phyloP scores from a whole-genome alignment of 768 basidiomycete genomes.

The Hericium erinaceus region DNA sequence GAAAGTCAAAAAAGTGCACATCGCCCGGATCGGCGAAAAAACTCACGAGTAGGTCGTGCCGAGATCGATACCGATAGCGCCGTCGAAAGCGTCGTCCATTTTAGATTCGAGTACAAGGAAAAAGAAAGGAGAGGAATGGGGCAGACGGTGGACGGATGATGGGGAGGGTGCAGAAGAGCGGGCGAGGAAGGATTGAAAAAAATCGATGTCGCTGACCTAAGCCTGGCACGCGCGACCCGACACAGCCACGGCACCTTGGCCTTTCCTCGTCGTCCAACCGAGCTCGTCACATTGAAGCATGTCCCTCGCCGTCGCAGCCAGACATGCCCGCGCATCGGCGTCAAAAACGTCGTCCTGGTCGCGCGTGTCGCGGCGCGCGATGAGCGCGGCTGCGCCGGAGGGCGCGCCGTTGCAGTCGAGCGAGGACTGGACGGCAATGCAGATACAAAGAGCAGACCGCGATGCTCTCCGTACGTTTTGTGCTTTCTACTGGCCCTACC shows the following conservation, averaged over 20 bases:
- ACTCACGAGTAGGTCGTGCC: slow-evolving; percentile 95
- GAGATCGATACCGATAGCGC: slow-evolving; percentile 94
- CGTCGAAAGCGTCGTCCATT: slow-evolving; percentile 87
- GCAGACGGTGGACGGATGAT: neutral
- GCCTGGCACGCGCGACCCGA: slow-evolving; percentile 15
- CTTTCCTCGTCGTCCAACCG: neutral
- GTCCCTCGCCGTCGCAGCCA: neutral
- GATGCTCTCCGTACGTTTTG: slow-evolving; percentile 41
- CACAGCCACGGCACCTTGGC: neutral
- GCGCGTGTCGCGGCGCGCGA: neutral
- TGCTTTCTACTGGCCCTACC: slow-evolving; percentile 9
- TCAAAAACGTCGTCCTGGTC: neutral
- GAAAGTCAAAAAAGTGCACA: slow-evolving; percentile 3
- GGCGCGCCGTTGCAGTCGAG: slow-evolving; percentile 20
- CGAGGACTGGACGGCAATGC: slow-evolving; percentile 60
- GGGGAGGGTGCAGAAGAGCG: slow-evolving; percentile 17
- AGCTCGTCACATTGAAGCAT: neutral
- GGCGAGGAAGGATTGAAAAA: slow-evolving; percentile 23
- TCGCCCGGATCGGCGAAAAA: neutral
- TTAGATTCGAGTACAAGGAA: slow-evolving; percentile 28
- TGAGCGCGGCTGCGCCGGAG: neutral
- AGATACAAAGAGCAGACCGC: slow-evolving; percentile 45
- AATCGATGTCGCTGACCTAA: slow-evolving; percentile 47
- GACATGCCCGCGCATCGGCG: neutral
- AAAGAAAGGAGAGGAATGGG: slow-evolving; percentile 11